phyloP scores from a whole-genome alignment of 352 stramenopile species.

The Peronospora belbahrii region DNA sequence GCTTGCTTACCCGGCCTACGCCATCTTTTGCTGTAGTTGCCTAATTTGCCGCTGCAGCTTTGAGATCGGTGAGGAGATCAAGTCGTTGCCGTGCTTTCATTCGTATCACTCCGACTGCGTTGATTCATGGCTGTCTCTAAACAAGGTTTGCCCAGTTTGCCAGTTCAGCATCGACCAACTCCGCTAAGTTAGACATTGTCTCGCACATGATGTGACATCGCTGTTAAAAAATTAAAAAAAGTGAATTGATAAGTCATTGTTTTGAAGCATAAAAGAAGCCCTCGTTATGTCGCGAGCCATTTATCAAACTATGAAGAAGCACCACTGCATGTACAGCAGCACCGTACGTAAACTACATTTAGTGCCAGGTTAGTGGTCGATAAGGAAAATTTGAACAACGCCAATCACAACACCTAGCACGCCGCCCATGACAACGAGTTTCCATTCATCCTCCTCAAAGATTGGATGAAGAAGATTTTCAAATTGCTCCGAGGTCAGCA shows the following conservation, averaged over 20 bases:
- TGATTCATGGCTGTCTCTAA: slow-evolving; percentile 88
- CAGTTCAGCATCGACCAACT: slow-evolving; percentile 75
- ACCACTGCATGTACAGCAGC: slow-evolving; percentile 2
- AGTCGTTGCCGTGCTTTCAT: slow-evolving; percentile 91
- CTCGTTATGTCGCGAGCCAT: background rate
- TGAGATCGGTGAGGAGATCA: slow-evolving; percentile 85
- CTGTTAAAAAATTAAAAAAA: slow-evolving; percentile 2
- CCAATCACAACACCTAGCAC: slow-evolving; percentile 89
- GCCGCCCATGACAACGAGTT: slow-evolving; percentile 94
- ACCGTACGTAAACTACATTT: slow-evolving; percentile 1
- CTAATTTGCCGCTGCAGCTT: slow-evolving; percentile 91
- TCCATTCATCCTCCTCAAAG: slow-evolving; percentile 98
- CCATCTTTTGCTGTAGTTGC: slow-evolving; percentile 43
- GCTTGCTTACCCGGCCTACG: no score
- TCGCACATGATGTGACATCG: slow-evolving; percentile 1
- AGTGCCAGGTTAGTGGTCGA: slow-evolving; percentile 52
- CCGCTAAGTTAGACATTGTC: slow-evolving; percentile 16
- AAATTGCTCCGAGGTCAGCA: slow-evolving; percentile 85
- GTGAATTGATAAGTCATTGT: slow-evolving; percentile 50
- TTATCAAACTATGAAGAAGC: slow-evolving; percentile 1
- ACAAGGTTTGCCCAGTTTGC: slow-evolving; percentile 88
- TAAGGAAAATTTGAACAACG: slow-evolving; percentile 87
- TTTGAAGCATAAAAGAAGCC: slow-evolving; percentile 15
- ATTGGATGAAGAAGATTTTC: slow-evolving; percentile 95
- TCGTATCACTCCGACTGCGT: slow-evolving; percentile 91